Conservation (phyloP, 1,284 basidiomycete genomes). For the Rhodotorula sp. region DNA sequence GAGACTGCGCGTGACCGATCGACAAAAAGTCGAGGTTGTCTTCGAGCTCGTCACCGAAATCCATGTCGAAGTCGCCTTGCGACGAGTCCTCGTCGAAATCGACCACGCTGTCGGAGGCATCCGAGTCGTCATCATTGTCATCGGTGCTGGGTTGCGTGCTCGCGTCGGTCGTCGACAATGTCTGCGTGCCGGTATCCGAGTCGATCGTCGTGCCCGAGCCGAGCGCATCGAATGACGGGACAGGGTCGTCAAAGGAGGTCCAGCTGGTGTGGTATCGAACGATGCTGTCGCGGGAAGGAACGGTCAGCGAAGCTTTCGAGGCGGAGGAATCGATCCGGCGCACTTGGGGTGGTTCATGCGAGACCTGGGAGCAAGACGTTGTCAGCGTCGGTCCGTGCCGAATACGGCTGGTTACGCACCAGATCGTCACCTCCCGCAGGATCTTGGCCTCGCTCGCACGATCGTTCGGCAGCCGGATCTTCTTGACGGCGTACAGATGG, state of each 20-base stretch:
- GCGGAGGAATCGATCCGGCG: constrained; percentile 12
- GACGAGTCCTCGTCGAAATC: constrained; percentile 30
- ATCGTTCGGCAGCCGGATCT: constrained; percentile 43
- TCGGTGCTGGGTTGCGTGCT: neutral
- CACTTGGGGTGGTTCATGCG: constrained; percentile 43
- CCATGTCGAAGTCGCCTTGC: constrained; percentile 35
- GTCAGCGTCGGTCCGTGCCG: neutral
- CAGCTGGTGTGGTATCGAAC: constrained; percentile 44
- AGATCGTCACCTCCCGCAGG: constrained; percentile 45
- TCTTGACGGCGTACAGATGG: constrained; percentile 44
- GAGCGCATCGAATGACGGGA: constrained; percentile 1
- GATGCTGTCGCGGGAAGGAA: neutral
- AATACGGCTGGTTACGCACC: constrained; percentile 10
- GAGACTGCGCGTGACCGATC: constrained; percentile 39
- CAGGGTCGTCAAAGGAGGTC: constrained; percentile 39
- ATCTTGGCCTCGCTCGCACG: constrained; percentile 41
- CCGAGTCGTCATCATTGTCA: constrained; percentile 8
- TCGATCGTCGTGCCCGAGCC: constrained; percentile 14
- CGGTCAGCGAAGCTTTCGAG: neutral
- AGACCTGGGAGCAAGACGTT: constrained; percentile 13
- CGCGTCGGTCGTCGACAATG: neutral
- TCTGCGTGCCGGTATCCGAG: constrained; percentile 2
- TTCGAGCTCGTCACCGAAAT: constrained; percentile 40
- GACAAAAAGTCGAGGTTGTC: constrained; percentile 42
- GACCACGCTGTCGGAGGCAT: constrained; percentile 17